These are phyloP conservation scores for Capsicum baccatum DNA, from an alignment of 257 asterid species.

Conservation along the genomic window DNA sequence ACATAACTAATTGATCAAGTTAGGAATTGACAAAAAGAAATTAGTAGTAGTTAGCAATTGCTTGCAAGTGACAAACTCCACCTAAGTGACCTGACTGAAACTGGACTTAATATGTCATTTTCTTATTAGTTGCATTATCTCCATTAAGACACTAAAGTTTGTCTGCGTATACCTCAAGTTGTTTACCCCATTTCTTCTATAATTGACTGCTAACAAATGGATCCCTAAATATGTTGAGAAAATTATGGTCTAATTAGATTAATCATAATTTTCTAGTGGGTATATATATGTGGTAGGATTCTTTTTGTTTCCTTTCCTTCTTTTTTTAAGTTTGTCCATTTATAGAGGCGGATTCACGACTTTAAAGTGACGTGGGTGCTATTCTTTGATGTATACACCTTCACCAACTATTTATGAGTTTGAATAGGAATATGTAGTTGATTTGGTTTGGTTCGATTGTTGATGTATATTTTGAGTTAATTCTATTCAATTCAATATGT, in stretches of 20 bases:
- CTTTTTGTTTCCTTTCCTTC: not conserved
- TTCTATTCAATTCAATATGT: too few species aligned
- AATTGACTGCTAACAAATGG: slow-evolving; percentile 18
- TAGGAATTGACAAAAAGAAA: not conserved
- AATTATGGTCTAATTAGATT: not conserved
- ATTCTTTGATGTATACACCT: not conserved
- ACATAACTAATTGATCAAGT: not conserved
- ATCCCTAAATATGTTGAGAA: not conserved
- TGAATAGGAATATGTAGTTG: not conserved
- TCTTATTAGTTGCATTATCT: slow-evolving; percentile 34
- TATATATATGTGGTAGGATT: not conserved
- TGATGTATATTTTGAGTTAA: too few species aligned
- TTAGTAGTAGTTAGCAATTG: slow-evolving; percentile 25
- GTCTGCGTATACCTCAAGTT: slow-evolving; percentile 36
- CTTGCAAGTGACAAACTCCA: slow-evolving; percentile 40
- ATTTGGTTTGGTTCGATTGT: too few species aligned
- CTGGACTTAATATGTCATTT: slow-evolving; percentile 42
- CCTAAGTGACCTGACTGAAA: slow-evolving; percentile 42
- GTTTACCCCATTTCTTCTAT: slow-evolving; percentile 34
- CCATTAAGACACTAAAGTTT: slow-evolving; percentile 36
- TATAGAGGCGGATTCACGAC: not conserved
- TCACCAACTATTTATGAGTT: not conserved
- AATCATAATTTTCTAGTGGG: not conserved
- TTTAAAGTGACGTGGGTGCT: not conserved
- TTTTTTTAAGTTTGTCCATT: not conserved